A percentile compares a stretch with the other conserved stretches of the same genome.
Conservation (phyloP, 331 rosid species). For the Stylosanthes scabra region DNA sequence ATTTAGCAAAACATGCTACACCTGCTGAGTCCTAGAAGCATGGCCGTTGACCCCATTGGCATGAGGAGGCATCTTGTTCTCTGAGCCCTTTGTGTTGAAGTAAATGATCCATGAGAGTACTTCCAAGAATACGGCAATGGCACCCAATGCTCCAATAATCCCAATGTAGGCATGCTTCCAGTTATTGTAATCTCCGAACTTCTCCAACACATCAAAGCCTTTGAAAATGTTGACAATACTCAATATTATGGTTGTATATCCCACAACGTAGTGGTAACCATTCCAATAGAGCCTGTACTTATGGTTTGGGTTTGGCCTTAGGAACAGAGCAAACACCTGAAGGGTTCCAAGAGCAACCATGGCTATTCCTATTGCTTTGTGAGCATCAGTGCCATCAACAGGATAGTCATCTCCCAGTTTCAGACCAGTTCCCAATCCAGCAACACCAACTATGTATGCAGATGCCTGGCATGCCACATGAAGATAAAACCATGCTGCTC, state of each 20-base stretch:
- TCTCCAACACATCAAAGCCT: conserved; percentile 65
- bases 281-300: conserved; percentile 88
- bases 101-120: conserved; percentile 64
- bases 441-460: conserved; percentile 80
- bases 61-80: conserved; percentile 31
- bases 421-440: conserved; percentile 84
- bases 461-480: conserved; percentile 81
- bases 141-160: conserved; percentile 65
- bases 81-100: conserved; percentile 51
- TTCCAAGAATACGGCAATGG: conserved; percentile 63
- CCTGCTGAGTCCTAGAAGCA: conserved; percentile 49
- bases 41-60: conserved; percentile 35
- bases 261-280: conserved; percentile 62
- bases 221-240: conserved; percentile 64
- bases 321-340: conserved; percentile 79
- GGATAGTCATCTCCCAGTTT: conserved; percentile 72
- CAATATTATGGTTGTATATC: conserved; percentile 71
- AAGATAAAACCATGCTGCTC: conserved; percentile 95
- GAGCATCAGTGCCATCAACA: conserved; percentile 42
- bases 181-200: conserved; percentile 40
- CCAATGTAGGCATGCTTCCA: conserved; percentile 78
- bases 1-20: conserved; percentile 32
- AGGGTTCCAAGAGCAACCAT: conserved; percentile 80
- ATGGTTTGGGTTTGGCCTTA: conserved; percentile 82
- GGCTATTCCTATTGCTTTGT: conserved; percentile 66